Base-by-base conservation (phyloP, 768 basidiomycete genomes). In the Suillus weaverae region DNA sequence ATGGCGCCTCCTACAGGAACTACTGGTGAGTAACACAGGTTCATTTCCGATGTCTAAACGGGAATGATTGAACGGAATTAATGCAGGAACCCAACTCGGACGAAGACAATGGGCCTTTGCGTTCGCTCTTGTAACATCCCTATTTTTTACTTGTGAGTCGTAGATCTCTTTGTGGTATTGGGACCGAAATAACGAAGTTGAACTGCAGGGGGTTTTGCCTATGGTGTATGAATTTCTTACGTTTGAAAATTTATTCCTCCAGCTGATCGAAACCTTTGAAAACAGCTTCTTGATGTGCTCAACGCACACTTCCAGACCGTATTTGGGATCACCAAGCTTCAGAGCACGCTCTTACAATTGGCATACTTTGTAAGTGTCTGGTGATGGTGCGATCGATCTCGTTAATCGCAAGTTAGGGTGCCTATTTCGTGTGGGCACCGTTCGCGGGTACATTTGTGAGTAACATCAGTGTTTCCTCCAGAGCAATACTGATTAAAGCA, bases 221-320 rank as follows among this genome's bases (percentile, higher is more conserved):
- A 89, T 64, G 88, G 88, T 41, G 85, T 87, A 72, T 70, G 84
- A 62, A 33, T 30, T 39, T 38, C 39, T 33, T 41, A 30, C 38
- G n/a, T 9, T 55, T 41, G 26, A 1, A 41, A 72, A 74, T 60
- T 8, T 59, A 7, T 6, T 20, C 11, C 14, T 11, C 46, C 64
- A 16, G 62, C 50, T 59, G 14, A 54, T 13, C 36, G 10, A 22
- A 63, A n/a, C 30, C 35, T 63, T 20, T 3, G 26, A 41, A 30
- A 32, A 59, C 68, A 88, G 86, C 82, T 88, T 56, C 86, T 88
- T 68, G 87, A 88, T 70, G 87, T 88, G 61, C 79, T 88, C 65
- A 88, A 88, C 70, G 85, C 88, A 55, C 90, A 92, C 77, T 92
- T 92, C 77, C 90, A 91, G 78, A 74, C 74, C 3, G 83, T 90